Percentiles rank a stretch among this genome's conserved stretches.
Evolutionary conservation across 2,329 filamentous ascomycete genomes (phyloP).

Genomic region (Apiospora aurea): DNA sequence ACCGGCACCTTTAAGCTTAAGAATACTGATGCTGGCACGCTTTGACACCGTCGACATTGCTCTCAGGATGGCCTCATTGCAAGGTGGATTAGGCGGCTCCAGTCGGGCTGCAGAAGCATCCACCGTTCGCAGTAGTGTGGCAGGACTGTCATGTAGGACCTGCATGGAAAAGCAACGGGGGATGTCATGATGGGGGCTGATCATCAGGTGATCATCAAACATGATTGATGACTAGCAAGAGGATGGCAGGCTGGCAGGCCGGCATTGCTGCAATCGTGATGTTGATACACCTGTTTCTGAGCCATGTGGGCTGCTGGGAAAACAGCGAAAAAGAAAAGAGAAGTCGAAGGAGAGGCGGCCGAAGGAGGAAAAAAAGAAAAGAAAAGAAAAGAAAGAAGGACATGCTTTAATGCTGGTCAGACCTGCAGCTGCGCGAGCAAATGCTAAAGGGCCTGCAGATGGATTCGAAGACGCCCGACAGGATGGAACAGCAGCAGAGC

Average conservation of each 20-base stretch:
- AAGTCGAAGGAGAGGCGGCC: neutral
- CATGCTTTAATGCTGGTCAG: constrained; percentile 15
- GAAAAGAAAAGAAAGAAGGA: neutral
- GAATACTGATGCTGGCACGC: too few species aligned
- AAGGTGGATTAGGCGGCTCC: constrained; percentile 2
- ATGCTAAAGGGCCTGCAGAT: constrained; percentile 12
- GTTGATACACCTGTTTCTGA: neutral
- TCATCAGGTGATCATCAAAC: neutral
- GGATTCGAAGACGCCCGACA: neutral
- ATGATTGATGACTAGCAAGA: neutral
- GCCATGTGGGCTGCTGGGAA: neutral
- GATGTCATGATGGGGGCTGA: neutral
- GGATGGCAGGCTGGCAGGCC: neutral
- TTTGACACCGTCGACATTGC: neutral
- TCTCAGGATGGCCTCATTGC: neutral
- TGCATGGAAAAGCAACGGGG: constrained; percentile 12
- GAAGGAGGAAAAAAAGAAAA: neutral
- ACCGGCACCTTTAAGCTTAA: constrained; percentile 1
- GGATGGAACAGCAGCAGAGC: neutral
- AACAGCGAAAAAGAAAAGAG: constrained; percentile 5
- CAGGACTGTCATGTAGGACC: constrained; percentile 1
- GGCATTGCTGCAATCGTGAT: neutral
- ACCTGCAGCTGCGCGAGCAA: constrained; percentile 9
- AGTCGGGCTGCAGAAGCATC: neutral
- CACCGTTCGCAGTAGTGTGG: constrained; percentile 6